Evolutionary conservation across 345 rosid species (phyloP).

Genomic region (Lepidium sativum): DNA sequence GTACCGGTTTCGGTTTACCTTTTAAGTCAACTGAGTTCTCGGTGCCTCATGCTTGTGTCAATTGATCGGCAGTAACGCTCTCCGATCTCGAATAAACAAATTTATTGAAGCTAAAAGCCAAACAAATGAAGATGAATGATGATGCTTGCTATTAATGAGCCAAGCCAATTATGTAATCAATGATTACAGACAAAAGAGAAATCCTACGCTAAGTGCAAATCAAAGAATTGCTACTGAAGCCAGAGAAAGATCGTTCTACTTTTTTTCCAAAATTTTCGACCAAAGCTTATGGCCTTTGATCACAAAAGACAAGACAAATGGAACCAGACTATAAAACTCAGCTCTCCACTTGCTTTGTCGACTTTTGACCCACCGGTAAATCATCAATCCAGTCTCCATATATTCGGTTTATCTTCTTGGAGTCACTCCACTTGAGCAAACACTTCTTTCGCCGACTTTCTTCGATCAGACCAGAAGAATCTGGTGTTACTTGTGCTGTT

Average conservation of each 20-base stretch:
- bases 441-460: constrained; percentile 52
- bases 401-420: constrained; percentile 73
- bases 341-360: constrained; percentile 41
- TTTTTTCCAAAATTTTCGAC: constrained; percentile 20
- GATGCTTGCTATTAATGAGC: constrained; percentile 1
- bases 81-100: neutral
- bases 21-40: neutral
- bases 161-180: constrained; percentile 9
- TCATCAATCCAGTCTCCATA: constrained; percentile 97
- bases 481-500: constrained; percentile 13
- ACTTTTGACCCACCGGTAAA: constrained; percentile 47
- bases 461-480: constrained; percentile 33
- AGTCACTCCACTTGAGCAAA: constrained; percentile 67
- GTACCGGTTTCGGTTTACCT: neutral
- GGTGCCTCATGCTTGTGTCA: too few relatives aligned
- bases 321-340: constrained; percentile 23
- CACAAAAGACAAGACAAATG: constrained; percentile 11
- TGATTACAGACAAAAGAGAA: neutral
- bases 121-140: neutral
- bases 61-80: too few relatives aligned
- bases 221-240: constrained; percentile 22
- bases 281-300: constrained; percentile 29
- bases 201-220: constrained; percentile 18
- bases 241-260: constrained; percentile 11
- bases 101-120: neutral